Conservation (phyloP, 1,284 basidiomycete species). For the Irpex lacteus region DNA sequence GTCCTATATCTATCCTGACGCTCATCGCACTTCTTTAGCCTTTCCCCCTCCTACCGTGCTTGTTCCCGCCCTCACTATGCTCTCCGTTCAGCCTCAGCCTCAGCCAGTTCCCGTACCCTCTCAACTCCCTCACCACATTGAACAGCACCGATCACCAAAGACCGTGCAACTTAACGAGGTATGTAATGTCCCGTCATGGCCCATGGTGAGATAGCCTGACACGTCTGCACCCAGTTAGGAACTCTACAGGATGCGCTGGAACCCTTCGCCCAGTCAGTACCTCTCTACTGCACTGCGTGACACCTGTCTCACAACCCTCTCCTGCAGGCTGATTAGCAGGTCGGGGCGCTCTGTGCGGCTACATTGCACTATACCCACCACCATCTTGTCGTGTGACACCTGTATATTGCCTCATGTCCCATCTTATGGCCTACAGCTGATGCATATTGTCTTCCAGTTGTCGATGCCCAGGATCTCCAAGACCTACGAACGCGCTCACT, state of each 20-base stretch:
- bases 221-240: slow-evolving; percentile 36
- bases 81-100: slow-evolving; percentile 29
- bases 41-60: slow-evolving; percentile 13
- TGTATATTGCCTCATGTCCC: slow-evolving; percentile 38
- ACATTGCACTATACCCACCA: slow-evolving; percentile 64
- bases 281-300: neutral
- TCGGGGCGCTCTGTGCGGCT: slow-evolving; percentile 44
- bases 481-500: slow-evolving; percentile 61
- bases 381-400: slow-evolving; percentile 51
- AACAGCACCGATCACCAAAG: slow-evolving; percentile 22
- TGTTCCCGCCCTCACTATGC: slow-evolving; percentile 28
- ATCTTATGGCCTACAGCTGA: neutral
- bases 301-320: slow-evolving; percentile 3
- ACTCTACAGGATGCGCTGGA: slow-evolving; percentile 51
- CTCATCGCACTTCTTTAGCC: slow-evolving; percentile 4
- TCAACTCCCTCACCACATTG: slow-evolving; percentile 31
- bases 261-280: slow-evolving; percentile 53
- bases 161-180: slow-evolving; percentile 43
- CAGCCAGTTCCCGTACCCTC: slow-evolving; percentile 28
- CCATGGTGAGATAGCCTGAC: slow-evolving; percentile 10
- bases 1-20: slow-evolving; percentile 18
- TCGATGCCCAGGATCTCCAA: slow-evolving; percentile 67
- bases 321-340: slow-evolving; percentile 40
- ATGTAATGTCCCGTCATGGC: slow-evolving; percentile 11
- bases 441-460: slow-evolving; percentile 33